Percentiles rank a stretch among this genome's conserved stretches.
phyloP scores from a whole-genome alignment of 768 basidiomycete species.

The Ramaria sp. region DNA sequence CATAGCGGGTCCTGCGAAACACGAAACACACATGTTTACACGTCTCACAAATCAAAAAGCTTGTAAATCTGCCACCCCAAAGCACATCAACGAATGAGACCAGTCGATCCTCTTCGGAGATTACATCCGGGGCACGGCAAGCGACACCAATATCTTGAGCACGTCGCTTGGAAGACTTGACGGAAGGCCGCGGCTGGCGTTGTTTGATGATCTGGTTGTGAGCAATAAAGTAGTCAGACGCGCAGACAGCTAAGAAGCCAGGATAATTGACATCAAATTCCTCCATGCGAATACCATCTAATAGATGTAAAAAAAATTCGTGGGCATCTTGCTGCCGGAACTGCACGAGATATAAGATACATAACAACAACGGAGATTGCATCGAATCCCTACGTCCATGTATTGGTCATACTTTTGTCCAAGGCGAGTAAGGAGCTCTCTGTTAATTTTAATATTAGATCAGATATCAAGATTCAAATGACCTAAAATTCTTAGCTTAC shows the following conservation, averaged over 20 bases:
- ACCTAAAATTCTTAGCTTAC: slow-evolving; percentile 30
- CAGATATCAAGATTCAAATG: neutral
- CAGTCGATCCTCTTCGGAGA: slow-evolving; percentile 36
- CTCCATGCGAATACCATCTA: slow-evolving; percentile 93
- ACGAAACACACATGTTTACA: slow-evolving; percentile 66
- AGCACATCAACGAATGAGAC: slow-evolving; percentile 79
- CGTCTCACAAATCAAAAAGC: slow-evolving; percentile 86
- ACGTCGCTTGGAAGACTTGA: slow-evolving; percentile 31
- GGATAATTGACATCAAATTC: slow-evolving; percentile 63
- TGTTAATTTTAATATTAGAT: slow-evolving; percentile 17
- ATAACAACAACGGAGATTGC: neutral
- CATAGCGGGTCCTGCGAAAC: neutral
- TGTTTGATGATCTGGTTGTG: slow-evolving; percentile 67
- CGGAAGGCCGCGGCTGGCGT: slow-evolving; percentile 38
- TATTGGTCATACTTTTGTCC: slow-evolving; percentile 91
- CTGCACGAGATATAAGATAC: slow-evolving; percentile 7
- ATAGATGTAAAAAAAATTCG: slow-evolving; percentile 79
- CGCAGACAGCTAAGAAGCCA: neutral
- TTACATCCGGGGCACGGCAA: slow-evolving; percentile 8
- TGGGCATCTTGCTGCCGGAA: slow-evolving; percentile 96
- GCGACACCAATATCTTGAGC: slow-evolving; percentile 7
- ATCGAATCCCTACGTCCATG: slow-evolving; percentile 38
- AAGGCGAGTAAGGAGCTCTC: slow-evolving; percentile 52
- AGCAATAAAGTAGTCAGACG: neutral
- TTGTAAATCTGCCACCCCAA: slow-evolving; percentile 81